These are phyloP conservation scores for Rhynchospora breviuscula DNA, from an alignment of 176 grass and related monocot species.

Conservation along the genomic window DNA sequence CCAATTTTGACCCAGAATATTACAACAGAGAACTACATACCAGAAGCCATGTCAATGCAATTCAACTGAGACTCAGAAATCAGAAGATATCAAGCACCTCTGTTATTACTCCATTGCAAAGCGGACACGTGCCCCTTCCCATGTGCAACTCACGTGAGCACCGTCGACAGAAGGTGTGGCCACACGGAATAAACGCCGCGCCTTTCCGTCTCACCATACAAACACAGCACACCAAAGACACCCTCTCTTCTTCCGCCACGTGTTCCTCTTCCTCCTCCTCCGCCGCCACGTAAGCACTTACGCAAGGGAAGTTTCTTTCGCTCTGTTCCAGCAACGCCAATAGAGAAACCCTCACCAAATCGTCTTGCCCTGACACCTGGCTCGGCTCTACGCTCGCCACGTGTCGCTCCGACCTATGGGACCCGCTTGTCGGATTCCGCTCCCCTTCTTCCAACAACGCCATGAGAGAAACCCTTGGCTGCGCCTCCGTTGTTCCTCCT, in stretches of 20 bases:
- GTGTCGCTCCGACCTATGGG: background rate
- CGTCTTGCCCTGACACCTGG: background rate
- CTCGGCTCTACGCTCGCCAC: background rate
- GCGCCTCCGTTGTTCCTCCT: background rate
- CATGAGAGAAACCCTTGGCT: conserved; percentile 20
- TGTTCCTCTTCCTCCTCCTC: background rate
- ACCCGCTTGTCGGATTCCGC: background rate
- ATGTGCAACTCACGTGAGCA: conserved; percentile 36
- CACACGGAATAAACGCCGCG: conserved; percentile 43
- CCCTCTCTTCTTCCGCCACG: background rate
- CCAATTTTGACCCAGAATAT: background rate
- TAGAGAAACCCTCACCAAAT: conserved; percentile 14
- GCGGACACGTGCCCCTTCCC: conserved; percentile 21
- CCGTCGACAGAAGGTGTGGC: conserved; percentile 39
- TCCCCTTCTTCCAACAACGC: conserved; percentile 12
- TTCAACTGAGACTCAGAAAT: background rate
- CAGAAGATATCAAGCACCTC: conserved; percentile 47
- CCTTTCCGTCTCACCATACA: conserved; percentile 34
- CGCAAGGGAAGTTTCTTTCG: conserved; percentile 8
- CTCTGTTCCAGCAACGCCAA: conserved; percentile 22
- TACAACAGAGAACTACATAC: conserved; percentile 18
- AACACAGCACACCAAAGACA: conserved; percentile 24
- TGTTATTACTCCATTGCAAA: conserved; percentile 30
- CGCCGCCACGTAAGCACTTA: background rate
- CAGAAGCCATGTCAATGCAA: background rate